phyloP scores from a whole-genome alignment of 495 filamentous ascomycete species.

The Tuber umbilicatum region DNA sequence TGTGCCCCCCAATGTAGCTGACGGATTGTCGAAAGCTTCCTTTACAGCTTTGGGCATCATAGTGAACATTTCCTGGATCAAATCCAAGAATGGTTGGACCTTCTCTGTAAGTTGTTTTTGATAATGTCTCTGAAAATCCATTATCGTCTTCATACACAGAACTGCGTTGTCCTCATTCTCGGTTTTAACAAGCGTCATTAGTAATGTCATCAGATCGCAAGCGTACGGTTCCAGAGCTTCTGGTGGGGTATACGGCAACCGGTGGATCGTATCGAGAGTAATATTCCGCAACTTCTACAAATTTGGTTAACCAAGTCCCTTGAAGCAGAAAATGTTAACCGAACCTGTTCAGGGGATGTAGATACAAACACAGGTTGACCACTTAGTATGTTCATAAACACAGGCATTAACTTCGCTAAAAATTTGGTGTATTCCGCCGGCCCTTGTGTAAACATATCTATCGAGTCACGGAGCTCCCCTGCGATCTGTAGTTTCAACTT shows the following conservation, averaged over 20 bases:
- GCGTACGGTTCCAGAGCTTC: constrained; percentile 83
- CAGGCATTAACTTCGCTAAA: constrained; percentile 75
- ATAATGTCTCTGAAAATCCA: constrained; percentile 91
- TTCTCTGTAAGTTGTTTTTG: constrained; percentile 65
- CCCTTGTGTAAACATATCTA: constrained; percentile 53
- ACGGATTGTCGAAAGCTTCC: constrained; percentile 79
- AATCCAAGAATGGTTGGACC: constrained; percentile 80
- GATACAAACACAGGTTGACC: constrained; percentile 87
- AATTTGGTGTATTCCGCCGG: constrained; percentile 60
- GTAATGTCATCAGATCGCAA: constrained; percentile 71
- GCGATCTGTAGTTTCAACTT: constrained; percentile 59
- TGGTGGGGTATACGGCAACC: constrained; percentile 71
- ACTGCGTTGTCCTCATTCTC: constrained; percentile 99
- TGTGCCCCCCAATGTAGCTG: constrained; percentile 52
- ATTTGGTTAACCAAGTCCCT: constrained; percentile 9
- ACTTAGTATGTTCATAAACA: constrained; percentile 78
- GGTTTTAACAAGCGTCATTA: constrained; percentile 77
- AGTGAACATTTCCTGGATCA: constrained; percentile 94
- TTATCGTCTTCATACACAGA: constrained; percentile 93
- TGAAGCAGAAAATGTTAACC: constrained; percentile 20
- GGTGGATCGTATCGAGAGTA: constrained; percentile 87
- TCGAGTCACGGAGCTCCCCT: constrained; percentile 63
- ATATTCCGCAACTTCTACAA: constrained; percentile 79
- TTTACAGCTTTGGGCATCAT: constrained; percentile 86
- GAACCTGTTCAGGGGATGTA: constrained; percentile 73